These are phyloP conservation scores for Pichia sp. DNA, from an alignment of 1,139 yeast species.

Conservation along the genomic window DNA sequence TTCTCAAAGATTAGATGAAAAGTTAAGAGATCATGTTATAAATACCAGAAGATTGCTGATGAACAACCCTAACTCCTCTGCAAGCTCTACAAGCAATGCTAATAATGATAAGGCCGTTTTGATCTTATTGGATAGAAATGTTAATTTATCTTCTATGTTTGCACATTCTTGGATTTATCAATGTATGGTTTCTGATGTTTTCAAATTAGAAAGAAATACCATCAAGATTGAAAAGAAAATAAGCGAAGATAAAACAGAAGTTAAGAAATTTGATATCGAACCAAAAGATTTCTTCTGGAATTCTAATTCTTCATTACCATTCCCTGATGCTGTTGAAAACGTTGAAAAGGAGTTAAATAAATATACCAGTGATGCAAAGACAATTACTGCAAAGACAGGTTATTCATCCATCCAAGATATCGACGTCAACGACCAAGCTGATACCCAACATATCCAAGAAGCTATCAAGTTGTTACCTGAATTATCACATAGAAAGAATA, in stretches of 20 bases:
- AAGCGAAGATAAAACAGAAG: slow-evolving; percentile 34
- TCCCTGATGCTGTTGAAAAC: slow-evolving; percentile 97
- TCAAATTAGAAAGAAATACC: slow-evolving; percentile 75
- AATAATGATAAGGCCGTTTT: slow-evolving; percentile 65
- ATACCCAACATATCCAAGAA: slow-evolving; percentile 76
- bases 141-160: slow-evolving; percentile 91
- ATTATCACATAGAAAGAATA: slow-evolving; percentile 80
- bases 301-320: slow-evolving; percentile 80
- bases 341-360: slow-evolving; percentile 80
- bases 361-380: slow-evolving; percentile 86
- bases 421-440: slow-evolving; percentile 59
- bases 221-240: slow-evolving; percentile 48
- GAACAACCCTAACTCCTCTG: background rate
- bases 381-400: slow-evolving; percentile 79
- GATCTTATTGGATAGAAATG: slow-evolving; percentile 79
- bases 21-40: slow-evolving; percentile 78
- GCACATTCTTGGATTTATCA: slow-evolving; percentile 98
- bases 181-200: slow-evolving; percentile 93
- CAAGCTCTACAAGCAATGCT: slow-evolving; percentile 21
- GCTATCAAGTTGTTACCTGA: slow-evolving; percentile 94
- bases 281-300: slow-evolving; percentile 94
- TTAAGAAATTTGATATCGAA: slow-evolving; percentile 77
- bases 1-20: slow-evolving; percentile 81
- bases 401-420: slow-evolving; percentile 67
- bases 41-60: slow-evolving; percentile 49